Conservation (phyloP, 768 basidiomycete species). For the Suillus paluster region DNA sequence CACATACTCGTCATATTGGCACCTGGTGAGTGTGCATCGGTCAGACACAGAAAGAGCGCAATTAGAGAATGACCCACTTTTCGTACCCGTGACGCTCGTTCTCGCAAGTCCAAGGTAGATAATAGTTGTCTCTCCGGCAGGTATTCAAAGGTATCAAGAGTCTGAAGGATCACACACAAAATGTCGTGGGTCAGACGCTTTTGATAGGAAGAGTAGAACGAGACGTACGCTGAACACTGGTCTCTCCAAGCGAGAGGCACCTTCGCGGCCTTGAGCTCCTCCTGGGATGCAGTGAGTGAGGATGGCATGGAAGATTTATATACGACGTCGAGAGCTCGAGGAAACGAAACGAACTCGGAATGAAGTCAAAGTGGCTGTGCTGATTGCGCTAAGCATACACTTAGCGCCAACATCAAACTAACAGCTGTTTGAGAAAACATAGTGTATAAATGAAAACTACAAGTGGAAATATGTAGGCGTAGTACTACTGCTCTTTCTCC, state of each 20-base stretch:
- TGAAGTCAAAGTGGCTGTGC: conserved; percentile 5
- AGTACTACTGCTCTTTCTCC: conserved; percentile 42
- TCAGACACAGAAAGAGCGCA: background rate
- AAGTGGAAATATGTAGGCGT: background rate
- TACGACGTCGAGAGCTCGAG: background rate
- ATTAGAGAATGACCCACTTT: conserved; percentile 55
- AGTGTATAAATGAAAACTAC: background rate
- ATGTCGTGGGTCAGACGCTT: conserved; percentile 15
- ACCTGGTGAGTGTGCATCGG: conserved; percentile 49
- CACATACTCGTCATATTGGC: conserved; percentile 89
- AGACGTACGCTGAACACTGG: conserved; percentile 85
- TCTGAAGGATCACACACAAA: conserved; percentile 42
- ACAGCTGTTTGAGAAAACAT: background rate
- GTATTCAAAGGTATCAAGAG: conserved; percentile 86
- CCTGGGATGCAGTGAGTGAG: conserved; percentile 80
- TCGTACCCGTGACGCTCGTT: conserved; percentile 87
- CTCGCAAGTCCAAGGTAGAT: conserved; percentile 93
- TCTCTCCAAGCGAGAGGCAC: conserved; percentile 89
- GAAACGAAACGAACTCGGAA: conserved; percentile 2
- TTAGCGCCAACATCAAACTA: background rate
- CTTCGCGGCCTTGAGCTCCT: conserved; percentile 73
- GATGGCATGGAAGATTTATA: conserved; percentile 56
- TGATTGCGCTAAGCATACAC: background rate
- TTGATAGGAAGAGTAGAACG: conserved; percentile 4
- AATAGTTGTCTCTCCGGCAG: conserved; percentile 78